A percentile compares a stretch with the other conserved stretches of the same genome.
Evolutionary conservation across 2,329 filamentous ascomycete genomes (phyloP).

Genomic region (Ceratocystis diversiconidia): DNA sequence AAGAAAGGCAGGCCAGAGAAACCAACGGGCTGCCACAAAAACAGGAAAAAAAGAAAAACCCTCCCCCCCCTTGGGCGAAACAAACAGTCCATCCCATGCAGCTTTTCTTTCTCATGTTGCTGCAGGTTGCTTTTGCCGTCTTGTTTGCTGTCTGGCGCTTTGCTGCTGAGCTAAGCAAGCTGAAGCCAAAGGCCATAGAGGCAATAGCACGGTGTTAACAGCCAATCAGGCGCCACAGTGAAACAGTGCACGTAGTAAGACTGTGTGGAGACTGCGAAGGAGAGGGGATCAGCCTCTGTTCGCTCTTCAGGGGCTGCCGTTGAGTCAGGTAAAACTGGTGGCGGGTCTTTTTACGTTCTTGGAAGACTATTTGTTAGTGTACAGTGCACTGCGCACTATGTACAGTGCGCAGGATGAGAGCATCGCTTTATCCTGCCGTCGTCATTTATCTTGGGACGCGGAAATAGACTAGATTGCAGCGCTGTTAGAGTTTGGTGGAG

Average conservation of each 20-base stretch:
- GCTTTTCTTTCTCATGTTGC: too few species aligned
- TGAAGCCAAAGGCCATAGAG: neutral
- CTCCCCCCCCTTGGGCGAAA: too few species aligned
- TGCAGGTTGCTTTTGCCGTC: too few species aligned
- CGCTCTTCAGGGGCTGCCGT: neutral
- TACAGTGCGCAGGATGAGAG: slow-evolving; percentile 2
- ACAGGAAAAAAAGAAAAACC: too few species aligned
- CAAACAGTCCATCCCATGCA: too few species aligned
- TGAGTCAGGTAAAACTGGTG: neutral
- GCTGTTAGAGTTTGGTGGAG: too few species aligned
- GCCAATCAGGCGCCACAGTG: neutral
- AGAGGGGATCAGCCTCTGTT: neutral
- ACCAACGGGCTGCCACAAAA: too few species aligned
- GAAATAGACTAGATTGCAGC: too few species aligned
- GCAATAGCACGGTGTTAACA: neutral
- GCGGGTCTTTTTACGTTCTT: neutral
- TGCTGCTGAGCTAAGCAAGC: neutral
- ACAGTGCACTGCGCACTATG: neutral
- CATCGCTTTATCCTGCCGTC: slow-evolving; percentile 10
- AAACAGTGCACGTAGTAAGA: neutral
- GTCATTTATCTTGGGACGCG: slow-evolving; percentile 22
- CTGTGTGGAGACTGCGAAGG: neutral
- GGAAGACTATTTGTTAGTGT: neutral
- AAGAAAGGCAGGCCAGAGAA: too few species aligned
- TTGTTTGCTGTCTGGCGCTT: too few species aligned